A percentile compares a stretch with the other conserved stretches of the same genome.
Conservation (phyloP, 805 yeast genomes). For the Barnettozyma salicaria region DNA sequence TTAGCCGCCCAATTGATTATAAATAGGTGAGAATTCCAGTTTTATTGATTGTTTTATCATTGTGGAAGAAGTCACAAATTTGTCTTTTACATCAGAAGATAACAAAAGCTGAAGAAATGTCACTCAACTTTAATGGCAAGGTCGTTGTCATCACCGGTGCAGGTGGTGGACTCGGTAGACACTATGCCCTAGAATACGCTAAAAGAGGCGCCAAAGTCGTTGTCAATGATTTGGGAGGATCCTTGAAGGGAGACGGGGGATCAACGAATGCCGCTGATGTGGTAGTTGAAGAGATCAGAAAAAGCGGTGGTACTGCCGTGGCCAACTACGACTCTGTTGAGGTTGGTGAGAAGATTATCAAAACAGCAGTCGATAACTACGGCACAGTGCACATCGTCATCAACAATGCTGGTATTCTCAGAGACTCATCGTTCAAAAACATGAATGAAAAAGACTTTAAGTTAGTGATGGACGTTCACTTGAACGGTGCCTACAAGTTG, state of each 20-base stretch:
- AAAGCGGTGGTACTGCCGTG: conserved; percentile 78
- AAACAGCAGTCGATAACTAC: conserved; percentile 78
- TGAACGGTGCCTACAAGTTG: conserved; percentile 81
- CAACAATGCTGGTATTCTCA: conserved; percentile 92
- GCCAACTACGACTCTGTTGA: conserved; percentile 91
- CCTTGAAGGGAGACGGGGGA: conserved; percentile 67
- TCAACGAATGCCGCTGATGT: conserved; percentile 77
- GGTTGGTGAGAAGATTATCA: conserved; percentile 77
- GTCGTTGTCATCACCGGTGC: conserved; percentile 96
- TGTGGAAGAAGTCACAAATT: conserved; percentile 6
- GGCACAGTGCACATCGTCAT: conserved; percentile 86
- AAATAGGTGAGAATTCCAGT: no score
- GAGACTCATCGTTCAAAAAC: conserved; percentile 82
- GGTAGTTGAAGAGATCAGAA: conserved; percentile 78
- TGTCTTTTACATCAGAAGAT: not conserved
- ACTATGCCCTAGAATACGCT: conserved; percentile 83
- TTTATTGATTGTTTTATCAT: no score
- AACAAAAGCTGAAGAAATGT: conserved; percentile 3
- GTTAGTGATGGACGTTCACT: conserved; percentile 78
- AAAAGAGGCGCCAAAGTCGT: conserved; percentile 91
- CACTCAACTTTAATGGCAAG: conserved; percentile 60
- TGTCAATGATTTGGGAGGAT: conserved; percentile 89
- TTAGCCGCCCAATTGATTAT: no score
- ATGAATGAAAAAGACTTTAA: conserved; percentile 78
- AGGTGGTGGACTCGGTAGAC: conserved; percentile 93